Base-by-base conservation (phyloP, 192 early-diverging fungal genomes). In the Coemansia interrupta region DNA sequence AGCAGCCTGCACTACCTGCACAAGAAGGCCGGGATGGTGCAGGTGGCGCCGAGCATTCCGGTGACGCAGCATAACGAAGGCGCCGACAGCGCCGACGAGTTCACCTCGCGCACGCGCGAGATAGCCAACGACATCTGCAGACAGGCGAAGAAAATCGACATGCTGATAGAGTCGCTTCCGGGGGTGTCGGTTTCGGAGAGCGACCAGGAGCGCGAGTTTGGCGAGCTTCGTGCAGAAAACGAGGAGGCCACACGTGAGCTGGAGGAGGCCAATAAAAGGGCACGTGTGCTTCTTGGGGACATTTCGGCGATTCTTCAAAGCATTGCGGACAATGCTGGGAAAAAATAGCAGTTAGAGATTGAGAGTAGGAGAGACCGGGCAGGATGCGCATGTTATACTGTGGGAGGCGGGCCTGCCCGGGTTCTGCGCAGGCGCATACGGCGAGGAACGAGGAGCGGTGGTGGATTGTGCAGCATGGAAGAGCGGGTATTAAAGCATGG, bases 41-140 rank as follows among this genome's bases (percentile, higher is more conserved):
- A 70, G 29, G 66, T 70, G 30, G 30, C 54, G 12, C 60, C 70
- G 38, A 41, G 54, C 15, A 66, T 79, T 3, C 66, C 66, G 0
- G 63, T 79, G 15, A 79, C 76, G 41, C 66, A 79, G 61, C 66
- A 63, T 30, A 79, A 73, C 45, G 51, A 42, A 5, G 50, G 54
- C 10, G 70, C 76, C 7, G 76, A 72, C 50, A 56, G 50, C 32
- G 23, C 42, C 10, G 70, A 65, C 46, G 66, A 65, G 17, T 72
- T 79, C 41, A 60, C 52, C 3, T 50, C 56, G 17, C 70, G 63
- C 8, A 79, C 63, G 4, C 66, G 36, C 24, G 76, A 79, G 24
- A 79, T 79, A 38, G 76, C 76, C 14, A 73, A 58, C 45, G 76
- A 72, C 48, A 79, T 79, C 40, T 72, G 70, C 52, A 52, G 70